These are phyloP conservation scores for Voacanga thouarsii DNA, from an alignment of 257 asterid genomes.

Conservation along the genomic window DNA sequence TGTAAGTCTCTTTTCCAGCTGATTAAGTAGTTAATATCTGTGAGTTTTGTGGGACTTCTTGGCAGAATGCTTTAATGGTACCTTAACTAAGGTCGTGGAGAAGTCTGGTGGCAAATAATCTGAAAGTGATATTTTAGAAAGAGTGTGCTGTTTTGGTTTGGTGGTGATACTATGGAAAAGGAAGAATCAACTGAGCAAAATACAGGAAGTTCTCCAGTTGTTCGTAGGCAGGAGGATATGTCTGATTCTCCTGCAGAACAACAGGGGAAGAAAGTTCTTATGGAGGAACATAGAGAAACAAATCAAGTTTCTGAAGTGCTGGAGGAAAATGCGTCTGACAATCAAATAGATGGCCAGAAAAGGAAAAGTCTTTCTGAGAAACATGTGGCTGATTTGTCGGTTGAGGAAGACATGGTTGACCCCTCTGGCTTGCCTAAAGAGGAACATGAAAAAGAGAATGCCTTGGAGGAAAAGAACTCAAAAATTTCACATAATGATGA, in stretches of 20 bases:
- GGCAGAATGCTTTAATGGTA: conserved; percentile 3
- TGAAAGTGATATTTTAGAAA: conserved; percentile 5
- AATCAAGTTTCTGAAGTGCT: conserved; percentile 15
- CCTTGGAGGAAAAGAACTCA: conserved; percentile 24
- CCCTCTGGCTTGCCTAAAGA: conserved; percentile 3
- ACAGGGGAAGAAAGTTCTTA: conserved; percentile 4
- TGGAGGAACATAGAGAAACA: conserved; percentile 11
- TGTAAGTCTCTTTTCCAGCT: neutral
- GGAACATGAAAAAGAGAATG: conserved; percentile 21
- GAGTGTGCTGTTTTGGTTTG: conserved; percentile 6
- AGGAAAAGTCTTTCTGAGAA: conserved; percentile 23
- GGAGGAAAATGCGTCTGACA: conserved; percentile 24
- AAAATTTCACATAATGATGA: conserved; percentile 25
- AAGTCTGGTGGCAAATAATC: conserved; percentile 5
- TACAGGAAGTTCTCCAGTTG: conserved; percentile 15
- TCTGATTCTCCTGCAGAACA: conserved; percentile 18
- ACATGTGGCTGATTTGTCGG: conserved; percentile 11
- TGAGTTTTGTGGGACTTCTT: conserved; percentile 2
- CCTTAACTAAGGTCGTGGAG: neutral
- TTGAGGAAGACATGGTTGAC: conserved; percentile 16
- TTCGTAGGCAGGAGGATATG: conserved; percentile 10
- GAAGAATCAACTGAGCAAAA: conserved; percentile 25
- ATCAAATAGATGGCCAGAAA: conserved; percentile 18
- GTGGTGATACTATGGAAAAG: conserved; percentile 30
- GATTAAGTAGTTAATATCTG: neutral